Evolutionary conservation across 1,284 basidiomycete genomes (phyloP).

Genomic region (Ustilago hordei): DNA sequence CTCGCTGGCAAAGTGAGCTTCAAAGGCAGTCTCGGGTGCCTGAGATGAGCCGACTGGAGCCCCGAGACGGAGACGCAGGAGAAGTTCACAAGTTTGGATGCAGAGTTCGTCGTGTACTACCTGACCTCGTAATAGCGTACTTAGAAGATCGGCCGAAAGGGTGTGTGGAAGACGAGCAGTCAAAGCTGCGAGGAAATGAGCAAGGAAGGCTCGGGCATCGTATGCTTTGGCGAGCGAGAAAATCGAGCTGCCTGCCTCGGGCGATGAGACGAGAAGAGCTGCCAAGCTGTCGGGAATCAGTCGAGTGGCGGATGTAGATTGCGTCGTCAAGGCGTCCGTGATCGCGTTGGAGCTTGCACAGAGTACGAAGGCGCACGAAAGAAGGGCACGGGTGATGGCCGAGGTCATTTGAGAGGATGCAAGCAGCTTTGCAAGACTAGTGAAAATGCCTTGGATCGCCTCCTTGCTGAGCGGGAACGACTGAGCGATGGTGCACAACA

Average conservation of each 20-base stretch:
- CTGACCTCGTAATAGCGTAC: slow-evolving; percentile 30
- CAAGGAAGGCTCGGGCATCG: slow-evolving; percentile 52
- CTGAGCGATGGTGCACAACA: slow-evolving; percentile 60
- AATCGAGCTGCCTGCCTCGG: slow-evolving; percentile 31
- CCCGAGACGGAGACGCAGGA: slow-evolving; percentile 39
- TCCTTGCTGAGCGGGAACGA: slow-evolving; percentile 58
- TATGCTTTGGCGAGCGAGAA: slow-evolving; percentile 31
- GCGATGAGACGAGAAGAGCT: slow-evolving; percentile 33
- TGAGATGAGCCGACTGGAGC: slow-evolving; percentile 23
- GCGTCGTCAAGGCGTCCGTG: slow-evolving; percentile 27
- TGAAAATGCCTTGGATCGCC: slow-evolving; percentile 56
- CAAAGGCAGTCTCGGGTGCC: slow-evolving; percentile 33
- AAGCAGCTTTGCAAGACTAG: slow-evolving; percentile 42
- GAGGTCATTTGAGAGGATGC: slow-evolving; percentile 18
- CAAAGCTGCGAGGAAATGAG: slow-evolving; percentile 47
- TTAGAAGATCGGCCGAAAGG: slow-evolving; percentile 39
- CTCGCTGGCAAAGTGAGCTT: slow-evolving; percentile 26
- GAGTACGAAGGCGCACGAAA: slow-evolving; percentile 56
- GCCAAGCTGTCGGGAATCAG: slow-evolving; percentile 48
- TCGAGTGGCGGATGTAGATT: slow-evolving; percentile 27
- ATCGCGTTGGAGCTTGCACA: slow-evolving; percentile 46
- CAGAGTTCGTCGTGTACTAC: slow-evolving; percentile 29
- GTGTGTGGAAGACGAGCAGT: slow-evolving; percentile 30
- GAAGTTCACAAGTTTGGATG: slow-evolving; percentile 29
- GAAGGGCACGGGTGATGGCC: slow-evolving; percentile 40